phyloP scores from a whole-genome alignment of 176 grass and related monocot species.

The Guadua angustifolia region DNA sequence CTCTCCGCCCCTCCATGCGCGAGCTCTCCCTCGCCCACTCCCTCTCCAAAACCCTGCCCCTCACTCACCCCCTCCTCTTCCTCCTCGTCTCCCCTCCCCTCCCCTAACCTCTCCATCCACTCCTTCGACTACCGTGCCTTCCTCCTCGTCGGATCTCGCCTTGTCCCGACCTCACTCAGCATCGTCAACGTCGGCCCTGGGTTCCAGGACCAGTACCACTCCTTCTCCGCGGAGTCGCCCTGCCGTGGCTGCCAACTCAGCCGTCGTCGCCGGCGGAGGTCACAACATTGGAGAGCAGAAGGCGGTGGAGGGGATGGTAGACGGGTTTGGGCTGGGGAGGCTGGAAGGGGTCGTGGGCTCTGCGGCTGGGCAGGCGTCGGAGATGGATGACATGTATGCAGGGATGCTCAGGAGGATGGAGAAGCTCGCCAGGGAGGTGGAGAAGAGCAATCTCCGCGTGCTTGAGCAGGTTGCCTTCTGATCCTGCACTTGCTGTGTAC shows the following conservation, averaged over 20 bases:
- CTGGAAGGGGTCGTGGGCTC: conserved; percentile 42
- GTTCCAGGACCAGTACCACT: conserved; percentile 59
- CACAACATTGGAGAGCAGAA: conserved; percentile 45
- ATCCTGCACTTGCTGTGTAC: neutral
- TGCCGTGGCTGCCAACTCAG: conserved; percentile 47
- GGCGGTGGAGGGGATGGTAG: conserved; percentile 43
- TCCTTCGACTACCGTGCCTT: conserved; percentile 54
- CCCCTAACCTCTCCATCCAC: conserved; percentile 40
- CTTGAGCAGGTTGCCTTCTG: conserved; percentile 55
- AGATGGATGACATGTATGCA: conserved; percentile 63
- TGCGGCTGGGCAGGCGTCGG: conserved; percentile 1
- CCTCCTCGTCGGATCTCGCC: conserved; percentile 53
- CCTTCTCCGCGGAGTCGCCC: conserved; percentile 54
- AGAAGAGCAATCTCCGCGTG: conserved; percentile 59
- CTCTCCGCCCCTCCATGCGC: conserved; percentile 62
- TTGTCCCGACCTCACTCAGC: conserved; percentile 50
- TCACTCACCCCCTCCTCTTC: conserved; percentile 42
- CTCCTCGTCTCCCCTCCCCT: conserved; percentile 28
- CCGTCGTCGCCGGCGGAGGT: neutral
- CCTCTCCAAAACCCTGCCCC: conserved; percentile 36
- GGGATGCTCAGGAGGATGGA: conserved; percentile 67
- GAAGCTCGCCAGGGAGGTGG: conserved; percentile 60
- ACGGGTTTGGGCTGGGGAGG: conserved; percentile 49
- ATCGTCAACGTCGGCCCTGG: conserved; percentile 56
- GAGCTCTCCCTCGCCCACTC: conserved; percentile 55